phyloP scores from a whole-genome alignment of 208 protist genomes.

The Novymonas esmeraldas region DNA sequence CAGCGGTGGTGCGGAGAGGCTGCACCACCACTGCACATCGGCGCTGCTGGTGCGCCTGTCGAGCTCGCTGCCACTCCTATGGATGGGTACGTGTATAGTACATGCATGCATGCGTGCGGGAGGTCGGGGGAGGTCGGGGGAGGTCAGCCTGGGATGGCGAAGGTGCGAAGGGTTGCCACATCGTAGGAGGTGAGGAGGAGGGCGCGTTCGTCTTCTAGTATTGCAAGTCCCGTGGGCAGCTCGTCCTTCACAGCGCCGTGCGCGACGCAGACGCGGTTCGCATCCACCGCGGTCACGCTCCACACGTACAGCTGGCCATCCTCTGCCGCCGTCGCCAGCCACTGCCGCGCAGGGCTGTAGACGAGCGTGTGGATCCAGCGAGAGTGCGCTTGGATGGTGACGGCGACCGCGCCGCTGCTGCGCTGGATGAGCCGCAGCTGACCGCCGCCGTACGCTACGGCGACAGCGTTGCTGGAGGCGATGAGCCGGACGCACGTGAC shows the following conservation, averaged over 20 bases:
- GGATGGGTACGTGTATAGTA: too few relatives aligned
- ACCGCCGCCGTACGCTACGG: slow-evolving; percentile 54
- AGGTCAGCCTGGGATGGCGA: slow-evolving; percentile 4
- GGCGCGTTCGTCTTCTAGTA: not conserved
- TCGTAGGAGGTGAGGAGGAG: slow-evolving; percentile 23
- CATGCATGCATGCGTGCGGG: too few relatives aligned
- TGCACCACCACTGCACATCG: too few relatives aligned
- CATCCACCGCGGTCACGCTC: slow-evolving; percentile 1
- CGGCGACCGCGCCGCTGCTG: slow-evolving; percentile 25
- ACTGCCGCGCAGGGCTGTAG: slow-evolving; percentile 23
- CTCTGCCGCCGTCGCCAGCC: slow-evolving; percentile 48
- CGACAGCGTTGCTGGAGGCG: slow-evolving; percentile 15
- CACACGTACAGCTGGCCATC: slow-evolving; percentile 62
- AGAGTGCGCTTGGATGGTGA: slow-evolving; percentile 65
- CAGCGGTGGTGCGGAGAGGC: too few relatives aligned
- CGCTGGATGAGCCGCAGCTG: slow-evolving; percentile 44
- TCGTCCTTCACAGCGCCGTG: slow-evolving; percentile 15
- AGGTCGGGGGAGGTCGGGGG: too few relatives aligned
- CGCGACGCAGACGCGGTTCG: slow-evolving; percentile 12
- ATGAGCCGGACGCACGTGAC: slow-evolving; percentile 47
- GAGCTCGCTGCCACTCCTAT: too few relatives aligned
- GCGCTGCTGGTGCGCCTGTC: too few relatives aligned
- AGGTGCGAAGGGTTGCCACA: slow-evolving; percentile 6
- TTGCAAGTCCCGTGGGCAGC: slow-evolving; percentile 30
- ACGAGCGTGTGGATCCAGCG: slow-evolving; percentile 63